Evolutionary conservation across 306 rosid genomes (phyloP).

Genomic region (Trichosanthes cucumerina): DNA sequence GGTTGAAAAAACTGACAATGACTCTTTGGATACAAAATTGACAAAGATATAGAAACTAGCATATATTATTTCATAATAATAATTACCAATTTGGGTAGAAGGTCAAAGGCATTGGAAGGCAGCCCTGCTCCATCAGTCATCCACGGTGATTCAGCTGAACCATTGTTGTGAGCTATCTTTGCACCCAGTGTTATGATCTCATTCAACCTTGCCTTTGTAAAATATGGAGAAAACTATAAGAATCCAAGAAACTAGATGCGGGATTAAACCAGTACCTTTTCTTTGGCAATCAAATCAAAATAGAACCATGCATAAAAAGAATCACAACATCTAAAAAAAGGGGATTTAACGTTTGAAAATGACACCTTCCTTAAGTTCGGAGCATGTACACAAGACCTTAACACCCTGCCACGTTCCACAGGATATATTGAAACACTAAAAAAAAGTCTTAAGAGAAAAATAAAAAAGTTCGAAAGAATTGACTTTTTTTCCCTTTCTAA

Average conservation of each 20-base stretch:
- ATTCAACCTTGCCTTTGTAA: conserved; percentile 61
- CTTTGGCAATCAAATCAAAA: background rate
- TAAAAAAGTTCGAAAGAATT: background rate
- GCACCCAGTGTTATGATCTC: conserved; percentile 54
- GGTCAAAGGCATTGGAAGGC: conserved; percentile 67
- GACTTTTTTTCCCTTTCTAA: background rate
- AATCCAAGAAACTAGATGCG: background rate
- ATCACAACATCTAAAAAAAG: background rate
- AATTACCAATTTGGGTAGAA: conserved; percentile 75
- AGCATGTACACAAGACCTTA: background rate
- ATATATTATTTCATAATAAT: conserved; percentile 11
- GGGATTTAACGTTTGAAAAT: background rate
- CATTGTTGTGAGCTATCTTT: conserved; percentile 31
- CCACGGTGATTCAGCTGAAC: conserved; percentile 57
- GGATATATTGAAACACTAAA: background rate
- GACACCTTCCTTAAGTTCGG: background rate
- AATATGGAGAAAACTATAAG: conserved; percentile 3
- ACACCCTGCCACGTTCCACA: background rate
- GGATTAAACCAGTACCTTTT: conserved; percentile 3
- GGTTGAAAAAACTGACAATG: background rate
- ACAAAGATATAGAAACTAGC: conserved; percentile 1
- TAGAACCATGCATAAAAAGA: background rate
- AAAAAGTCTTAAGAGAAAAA: background rate
- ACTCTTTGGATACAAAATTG: background rate
- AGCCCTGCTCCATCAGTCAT: conserved; percentile 82